A percentile compares a stretch with the other conserved stretches of the same genome.
These are phyloP conservation scores for Atkinsonella hypoxylon DNA, from an alignment of 2,329 filamentous ascomycete genomes.

Conservation along the genomic window DNA sequence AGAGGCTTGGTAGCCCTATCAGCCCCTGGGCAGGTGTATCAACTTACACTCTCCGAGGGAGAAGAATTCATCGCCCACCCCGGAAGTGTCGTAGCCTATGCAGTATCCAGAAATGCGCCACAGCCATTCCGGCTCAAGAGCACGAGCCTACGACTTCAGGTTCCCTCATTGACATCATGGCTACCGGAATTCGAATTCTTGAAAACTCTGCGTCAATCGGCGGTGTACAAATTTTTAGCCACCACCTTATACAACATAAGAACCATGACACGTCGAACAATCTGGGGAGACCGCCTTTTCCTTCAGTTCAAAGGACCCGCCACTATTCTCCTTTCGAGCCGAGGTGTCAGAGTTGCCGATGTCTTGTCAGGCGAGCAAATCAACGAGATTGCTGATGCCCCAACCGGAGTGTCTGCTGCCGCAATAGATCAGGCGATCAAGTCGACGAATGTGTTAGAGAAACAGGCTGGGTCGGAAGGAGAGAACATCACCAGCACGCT, in stretches of 20 bases:
- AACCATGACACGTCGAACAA: slow-evolving; percentile 66
- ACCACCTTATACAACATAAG: slow-evolving; percentile 56
- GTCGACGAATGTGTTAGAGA: slow-evolving; percentile 18
- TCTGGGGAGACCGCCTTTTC: slow-evolving; percentile 92
- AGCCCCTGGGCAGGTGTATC: slow-evolving; percentile 81
- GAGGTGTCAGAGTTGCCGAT: slow-evolving; percentile 69
- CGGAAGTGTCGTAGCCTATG: slow-evolving; percentile 84
- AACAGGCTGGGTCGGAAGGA: slow-evolving; percentile 14
- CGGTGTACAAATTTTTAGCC: slow-evolving; percentile 58
- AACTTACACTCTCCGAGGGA: slow-evolving; percentile 65
- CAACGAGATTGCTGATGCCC: slow-evolving; percentile 78
- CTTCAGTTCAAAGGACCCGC: slow-evolving; percentile 79
- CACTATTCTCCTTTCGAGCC: slow-evolving; percentile 77
- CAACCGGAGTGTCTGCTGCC: slow-evolving; percentile 56
- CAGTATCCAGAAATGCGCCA: slow-evolving; percentile 60
- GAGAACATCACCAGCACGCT: slow-evolving; percentile 32
- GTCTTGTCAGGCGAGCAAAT: slow-evolving; percentile 67
- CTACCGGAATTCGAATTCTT: slow-evolving; percentile 64
- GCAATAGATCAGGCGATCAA: slow-evolving; percentile 38
- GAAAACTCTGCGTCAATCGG: slow-evolving; percentile 56
- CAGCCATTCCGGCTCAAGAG: slow-evolving; percentile 76
- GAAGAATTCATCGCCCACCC: slow-evolving; percentile 91
- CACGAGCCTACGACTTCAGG: slow-evolving; percentile 64
- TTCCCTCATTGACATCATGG: slow-evolving; percentile 55
- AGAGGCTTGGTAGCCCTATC: slow-evolving; percentile 75